Base-by-base conservation (phyloP, 495 filamentous ascomycete species). In the Astrocystis sublimbata region DNA sequence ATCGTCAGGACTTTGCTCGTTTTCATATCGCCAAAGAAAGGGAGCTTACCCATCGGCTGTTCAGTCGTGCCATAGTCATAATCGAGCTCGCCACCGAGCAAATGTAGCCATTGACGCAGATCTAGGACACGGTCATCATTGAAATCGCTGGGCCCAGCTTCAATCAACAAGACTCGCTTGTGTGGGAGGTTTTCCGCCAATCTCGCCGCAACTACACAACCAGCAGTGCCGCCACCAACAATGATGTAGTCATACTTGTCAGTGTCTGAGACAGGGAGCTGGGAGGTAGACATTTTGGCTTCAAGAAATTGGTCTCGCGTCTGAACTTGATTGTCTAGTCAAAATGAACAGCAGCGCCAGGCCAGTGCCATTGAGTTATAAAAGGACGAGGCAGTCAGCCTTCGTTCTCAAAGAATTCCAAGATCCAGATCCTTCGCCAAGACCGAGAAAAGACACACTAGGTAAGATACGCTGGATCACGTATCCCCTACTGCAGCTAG, bases 11-110 rank as follows among this genome's bases (percentile, higher is more conserved):
- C 41, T 40, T n/a, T 47, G 6, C 31, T 26, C 19, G 24, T 55
- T 19, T 30, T 49, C 12, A 67, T 55, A 35, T 3, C 38, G 69
- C 63, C 57, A 67, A 58, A 46, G 54, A 54, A 60, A 41, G 40
- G 40, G 41, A 43, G 73, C 81, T 71, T 79, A 85, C 86, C 87
- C 78, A 85, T 89, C 55, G 90, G 89, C 73, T 93, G 90, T 74
- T 92, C 90, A 41, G 84, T 88, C n/a, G 90, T 94, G 55, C 83
- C 83, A 76, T 94, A 94, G 65, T 93, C 90, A 75, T 90, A 93
- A 74, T 93, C 90, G 46, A 92, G 80, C 66, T 93, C 90, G 61
- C 90, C 89, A 52, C 90, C 90, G 9, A 93, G 81, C 19, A 93
- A 76, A 49, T 79, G 83, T 38, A 93, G 77, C 91, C 91, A 93